These are phyloP conservation scores for Cichorium intybus DNA, from an alignment of 140 eudicot genomes.

Conservation along the genomic window DNA sequence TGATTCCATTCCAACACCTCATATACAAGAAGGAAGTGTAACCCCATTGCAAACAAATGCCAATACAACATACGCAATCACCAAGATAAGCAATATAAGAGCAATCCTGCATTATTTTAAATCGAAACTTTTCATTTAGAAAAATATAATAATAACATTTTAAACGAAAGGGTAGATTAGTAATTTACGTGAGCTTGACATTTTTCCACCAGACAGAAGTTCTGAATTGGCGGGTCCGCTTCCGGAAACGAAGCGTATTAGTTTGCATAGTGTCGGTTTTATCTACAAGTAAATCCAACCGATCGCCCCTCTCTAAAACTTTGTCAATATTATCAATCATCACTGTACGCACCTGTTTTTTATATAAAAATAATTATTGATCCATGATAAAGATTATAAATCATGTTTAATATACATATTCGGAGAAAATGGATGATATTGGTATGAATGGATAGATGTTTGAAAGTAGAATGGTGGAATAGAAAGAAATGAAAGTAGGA, in stretches of 20 bases:
- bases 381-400: background rate
- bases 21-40: slow-evolving; percentile 65
- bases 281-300: slow-evolving; percentile 88
- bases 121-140: background rate
- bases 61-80: slow-evolving; percentile 59
- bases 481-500: background rate
- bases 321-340: slow-evolving; percentile 94
- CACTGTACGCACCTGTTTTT: slow-evolving; percentile 71
- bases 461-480: background rate
- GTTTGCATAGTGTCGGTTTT: slow-evolving; percentile 87
- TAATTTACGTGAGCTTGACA: slow-evolving; percentile 85
- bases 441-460: too few species aligned
- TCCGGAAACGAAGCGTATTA: slow-evolving; percentile 83
- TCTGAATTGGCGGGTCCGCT: slow-evolving; percentile 82
- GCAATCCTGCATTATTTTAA: slow-evolving; percentile 59
- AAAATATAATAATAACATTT: too few species aligned
- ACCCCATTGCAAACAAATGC: slow-evolving; percentile 90
- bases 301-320: slow-evolving; percentile 93
- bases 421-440: background rate
- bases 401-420: background rate
- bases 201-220: slow-evolving; percentile 97
- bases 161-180: too few species aligned
- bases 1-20: slow-evolving; percentile 25
- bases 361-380: background rate
- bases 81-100: slow-evolving; percentile 67